A percentile compares a stretch with the other conserved stretches of the same genome.
These are phyloP conservation scores for Cruciata laevipes DNA, from an alignment of 257 asterid species.

Conservation along the genomic window DNA sequence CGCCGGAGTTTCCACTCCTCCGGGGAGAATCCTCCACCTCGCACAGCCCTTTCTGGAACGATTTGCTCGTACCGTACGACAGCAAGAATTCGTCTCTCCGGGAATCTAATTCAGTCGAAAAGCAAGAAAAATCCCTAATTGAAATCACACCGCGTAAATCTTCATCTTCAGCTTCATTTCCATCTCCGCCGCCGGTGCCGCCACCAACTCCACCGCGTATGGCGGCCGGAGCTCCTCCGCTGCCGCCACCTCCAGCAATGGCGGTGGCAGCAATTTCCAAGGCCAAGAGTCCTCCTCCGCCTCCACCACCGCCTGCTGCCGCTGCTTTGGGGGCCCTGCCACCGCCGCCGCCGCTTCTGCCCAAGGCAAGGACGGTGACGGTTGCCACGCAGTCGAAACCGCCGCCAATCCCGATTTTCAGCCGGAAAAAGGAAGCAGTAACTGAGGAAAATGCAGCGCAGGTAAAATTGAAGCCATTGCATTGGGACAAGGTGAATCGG, in stretches of 20 bases:
- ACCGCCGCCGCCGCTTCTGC: conserved; percentile 42
- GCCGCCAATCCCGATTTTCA: conserved; percentile 26
- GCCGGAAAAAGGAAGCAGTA: conserved; percentile 20
- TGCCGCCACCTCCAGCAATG: conserved; percentile 17
- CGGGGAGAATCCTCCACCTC: conserved; percentile 73
- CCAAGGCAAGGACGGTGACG: conserved; percentile 21
- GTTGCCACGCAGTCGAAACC: conserved; percentile 23
- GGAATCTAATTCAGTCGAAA: conserved; percentile 22
- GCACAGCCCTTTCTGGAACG: conserved; percentile 53
- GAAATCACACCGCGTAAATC: conserved; percentile 8
- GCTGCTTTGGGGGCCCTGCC: conserved; percentile 21
- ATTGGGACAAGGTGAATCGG: conserved; percentile 91
- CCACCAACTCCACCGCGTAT: conserved; percentile 1
- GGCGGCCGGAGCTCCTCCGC: conserved; percentile 1
- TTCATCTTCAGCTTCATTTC: not conserved
- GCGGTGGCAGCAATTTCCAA: conserved; percentile 15
- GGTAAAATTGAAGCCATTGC: conserved; percentile 75
- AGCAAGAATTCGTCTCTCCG: conserved; percentile 22
- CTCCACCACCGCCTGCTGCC: conserved; percentile 53
- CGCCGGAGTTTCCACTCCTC: conserved; percentile 57
- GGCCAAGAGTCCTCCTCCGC: conserved; percentile 28
- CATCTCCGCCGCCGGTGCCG: conserved; percentile 21
- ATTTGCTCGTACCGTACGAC: conserved; percentile 4
- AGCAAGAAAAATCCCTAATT: conserved; percentile 17
- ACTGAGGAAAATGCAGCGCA: conserved; percentile 34